Percentiles rank a stretch among this genome's conserved stretches.
Conservation (phyloP, 106 monocot genomes). For the Agapanthus africanus region DNA sequence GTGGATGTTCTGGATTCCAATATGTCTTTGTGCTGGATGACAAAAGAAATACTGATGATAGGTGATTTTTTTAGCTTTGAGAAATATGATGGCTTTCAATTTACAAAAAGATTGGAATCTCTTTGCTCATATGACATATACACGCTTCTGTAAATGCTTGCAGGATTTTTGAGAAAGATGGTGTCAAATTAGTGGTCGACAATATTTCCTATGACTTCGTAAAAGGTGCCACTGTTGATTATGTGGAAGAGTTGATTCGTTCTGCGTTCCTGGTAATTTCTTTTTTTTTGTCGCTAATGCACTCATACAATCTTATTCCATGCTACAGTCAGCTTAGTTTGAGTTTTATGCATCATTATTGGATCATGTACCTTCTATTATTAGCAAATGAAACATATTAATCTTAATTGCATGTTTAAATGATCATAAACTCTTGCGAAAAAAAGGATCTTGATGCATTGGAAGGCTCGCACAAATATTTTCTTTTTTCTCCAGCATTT, state of each 20-base stretch:
- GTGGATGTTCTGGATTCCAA: slow-evolving; percentile 98
- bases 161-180: slow-evolving; percentile 92
- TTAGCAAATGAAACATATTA: too few relatives aligned
- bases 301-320: too few relatives aligned
- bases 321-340: too few relatives aligned
- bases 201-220: slow-evolving; percentile 93
- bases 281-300: too few relatives aligned
- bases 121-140: background rate
- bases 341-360: too few relatives aligned
- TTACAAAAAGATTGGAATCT: background rate
- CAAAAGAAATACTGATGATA: slow-evolving; percentile 76
- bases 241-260: slow-evolving; percentile 91
- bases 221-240: slow-evolving; percentile 93
- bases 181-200: slow-evolving; percentile 84
- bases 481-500: too few relatives aligned
- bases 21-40: slow-evolving; percentile 81
- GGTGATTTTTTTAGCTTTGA: slow-evolving; percentile 24
- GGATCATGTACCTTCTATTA: too few relatives aligned
- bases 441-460: too few relatives aligned
- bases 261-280: slow-evolving; percentile 69
- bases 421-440: too few relatives aligned
- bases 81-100: background rate
- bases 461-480: too few relatives aligned
- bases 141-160: background rate
- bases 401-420: too few relatives aligned